Base-by-base conservation (phyloP, 139 green algal genomes). In the Chlorella sp. region DNA sequence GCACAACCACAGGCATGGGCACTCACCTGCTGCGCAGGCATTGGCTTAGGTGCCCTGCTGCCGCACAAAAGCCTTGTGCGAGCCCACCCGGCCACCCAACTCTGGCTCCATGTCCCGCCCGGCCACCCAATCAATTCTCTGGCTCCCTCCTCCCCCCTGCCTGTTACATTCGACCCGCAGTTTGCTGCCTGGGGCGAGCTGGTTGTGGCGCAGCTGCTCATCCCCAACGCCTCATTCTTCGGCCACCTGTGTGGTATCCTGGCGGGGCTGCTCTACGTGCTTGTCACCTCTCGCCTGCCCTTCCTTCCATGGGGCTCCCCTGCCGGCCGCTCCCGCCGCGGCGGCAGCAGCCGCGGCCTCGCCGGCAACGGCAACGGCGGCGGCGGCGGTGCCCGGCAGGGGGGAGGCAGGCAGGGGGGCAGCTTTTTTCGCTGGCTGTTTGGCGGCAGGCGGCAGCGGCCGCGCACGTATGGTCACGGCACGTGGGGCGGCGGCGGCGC, bases 191-290 rank as follows among this genome's bases (percentile, higher is more conserved):
- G 93, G 93, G 91, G 87, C 39, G 92, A 97, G 88, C 92, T 97
- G 75, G 21, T 96, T 12, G 73, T 93, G 28, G 85, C 90, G 7
- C 91, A 93, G 67, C 68, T 92, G 36, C 30, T 96, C 32, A 91
- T 91, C 23, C 95, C 95, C 0, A 62, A 83, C 0, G 87, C 91
- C 60, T 94, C 88, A 41, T 96, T 98, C 78, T 36, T 91, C 4
- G 94, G 95, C 28, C 95, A 98, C 86, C 83, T 96, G 30, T 84
- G 65, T 12, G 95, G 95, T 36, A 96, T 98, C 30, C 64, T 94
- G n/a, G 94, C 94, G 7, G 93, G 93, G 1, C 71, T 94, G 72
- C 60, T 93, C 67, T 89, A 96, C 74, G 80, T 96, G 0, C n/a
- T 81, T n/a, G 55, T 90, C 34, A 47, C 88, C 28, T 20, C 25